Evolutionary conservation across 306 rosid genomes (phyloP), one percentile per base, ranked within the genome.

Genomic region (Acacia confusa): DNA sequence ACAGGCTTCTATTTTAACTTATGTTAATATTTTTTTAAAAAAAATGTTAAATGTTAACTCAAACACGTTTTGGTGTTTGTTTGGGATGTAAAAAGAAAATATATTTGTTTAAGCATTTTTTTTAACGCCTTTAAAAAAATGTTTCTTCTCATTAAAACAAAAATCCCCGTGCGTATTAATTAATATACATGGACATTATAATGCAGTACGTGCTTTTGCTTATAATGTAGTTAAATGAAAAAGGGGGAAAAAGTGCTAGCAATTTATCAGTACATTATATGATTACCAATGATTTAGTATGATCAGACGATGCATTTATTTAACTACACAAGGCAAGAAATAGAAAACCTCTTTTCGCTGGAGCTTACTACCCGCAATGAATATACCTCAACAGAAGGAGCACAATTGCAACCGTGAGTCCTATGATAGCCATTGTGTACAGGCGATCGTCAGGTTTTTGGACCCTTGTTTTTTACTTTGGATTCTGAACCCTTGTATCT

Each of bases 391-490:
- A 60, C 82, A 96, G 70, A 69, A 96, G 97, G 79, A 91, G 91
- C 77, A 91, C 53, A 78, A 96, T 96, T 36, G 99, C 99, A 34
- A 93, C 80, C 45, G 99, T 82, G 27, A 96, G 99, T 19, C 97
- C 99, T 58, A 96, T 88, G 19, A 98, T 98, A 57, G 99, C 99
- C 88, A 88, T 76, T 22, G 98, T 96, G 85, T 92, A 93, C 86
- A 96, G 44, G 65, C 99, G 89, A 81, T 93, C 99, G 17, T 90
- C 95, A 24, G 94, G 89, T 80, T 81, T 90, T 47, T 78, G 87
- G 79, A 81, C 90, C 89, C 86, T 81, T 0, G 74, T 71, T 86
- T 84, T 87, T 17, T 87, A 88, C 81, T 70, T 86, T 10, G 88
- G 84, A 81, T 76, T 88, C n/a, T 75, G 87, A 82, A 79, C 87